These are phyloP conservation scores for Camelina sativa DNA, from an alignment of 345 rosid genomes.

Conservation along the genomic window DNA sequence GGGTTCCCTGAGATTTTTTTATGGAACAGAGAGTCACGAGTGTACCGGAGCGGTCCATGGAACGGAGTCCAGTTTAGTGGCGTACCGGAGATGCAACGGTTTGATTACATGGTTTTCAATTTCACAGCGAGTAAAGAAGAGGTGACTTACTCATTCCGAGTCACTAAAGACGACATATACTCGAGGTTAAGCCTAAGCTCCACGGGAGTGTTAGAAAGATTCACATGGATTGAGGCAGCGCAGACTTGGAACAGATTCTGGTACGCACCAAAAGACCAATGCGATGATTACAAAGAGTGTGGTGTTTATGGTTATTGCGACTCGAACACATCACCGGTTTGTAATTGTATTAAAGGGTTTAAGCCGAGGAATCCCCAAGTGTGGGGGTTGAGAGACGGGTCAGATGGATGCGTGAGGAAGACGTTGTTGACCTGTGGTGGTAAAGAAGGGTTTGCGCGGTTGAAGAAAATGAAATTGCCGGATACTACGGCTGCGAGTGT, in stretches of 20 bases:
- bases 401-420: conserved; percentile 69
- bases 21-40: conserved; percentile 29
- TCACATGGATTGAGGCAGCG: conserved; percentile 56
- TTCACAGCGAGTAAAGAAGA: conserved; percentile 49
- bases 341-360: conserved; percentile 70
- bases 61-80: conserved; percentile 73
- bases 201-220: conserved; percentile 51
- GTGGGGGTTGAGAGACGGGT: conserved; percentile 66
- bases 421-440: conserved; percentile 50
- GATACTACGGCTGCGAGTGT: conserved; percentile 52
- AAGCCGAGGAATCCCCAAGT: conserved; percentile 56
- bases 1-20: conserved; percentile 76
- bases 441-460: conserved; percentile 56
- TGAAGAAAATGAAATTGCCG: conserved; percentile 75
- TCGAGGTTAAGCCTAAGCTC: conserved; percentile 64
- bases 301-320: conserved; percentile 77
- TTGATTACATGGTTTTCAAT: conserved; percentile 47
- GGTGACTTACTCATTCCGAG: conserved; percentile 52
- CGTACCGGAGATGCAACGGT: conserved; percentile 78
- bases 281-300: conserved; percentile 65
- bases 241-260: conserved; percentile 67
- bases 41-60: conserved; percentile 75
- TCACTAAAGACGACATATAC: conserved; percentile 37
- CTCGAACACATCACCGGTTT: conserved; percentile 70
- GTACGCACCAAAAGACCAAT: conserved; percentile 89